Conservation (phyloP, 1,284 basidiomycete species). For the Cutaneotrichosporon sp. region DNA sequence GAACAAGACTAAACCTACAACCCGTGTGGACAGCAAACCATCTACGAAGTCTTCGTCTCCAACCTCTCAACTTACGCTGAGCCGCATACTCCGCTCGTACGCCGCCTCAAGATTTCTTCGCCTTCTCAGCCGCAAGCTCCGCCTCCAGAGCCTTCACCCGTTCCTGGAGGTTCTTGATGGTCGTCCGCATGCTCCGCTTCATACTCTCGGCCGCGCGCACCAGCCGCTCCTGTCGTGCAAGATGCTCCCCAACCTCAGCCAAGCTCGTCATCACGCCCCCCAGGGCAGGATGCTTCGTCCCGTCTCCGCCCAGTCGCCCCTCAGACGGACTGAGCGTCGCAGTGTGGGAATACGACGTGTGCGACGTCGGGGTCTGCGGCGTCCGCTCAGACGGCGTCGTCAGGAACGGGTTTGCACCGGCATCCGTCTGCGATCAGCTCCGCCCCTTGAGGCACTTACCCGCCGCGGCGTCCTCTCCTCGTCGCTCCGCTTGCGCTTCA, state of each 20-base stretch:
- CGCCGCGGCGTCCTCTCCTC: background rate
- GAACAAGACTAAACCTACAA: no score
- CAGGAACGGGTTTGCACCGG: constrained; percentile 10
- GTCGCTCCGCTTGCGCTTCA: background rate
- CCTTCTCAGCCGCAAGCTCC: constrained; percentile 6
- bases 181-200: constrained; percentile 38
- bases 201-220: constrained; percentile 35
- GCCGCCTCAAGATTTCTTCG: no score
- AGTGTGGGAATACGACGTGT: background rate
- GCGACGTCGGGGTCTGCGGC: background rate
- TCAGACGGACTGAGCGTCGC: no score
- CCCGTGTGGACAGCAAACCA: no score
- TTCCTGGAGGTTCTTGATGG: constrained; percentile 32
- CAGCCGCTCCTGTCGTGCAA: constrained; percentile 39
- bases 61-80: no score
- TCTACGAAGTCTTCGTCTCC: no score
- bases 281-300: constrained; percentile 24
- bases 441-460: background rate
- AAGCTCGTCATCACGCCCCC: constrained; percentile 25
- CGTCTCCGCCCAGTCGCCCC: background rate
- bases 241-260: constrained; percentile 32
- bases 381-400: constrained; percentile 2
- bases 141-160: constrained; percentile 22
- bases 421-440: background rate
- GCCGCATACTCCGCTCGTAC: no score